Evolutionary conservation across 129 eudicot species (phyloP).

Genomic region (Scalesia atractyloides): DNA sequence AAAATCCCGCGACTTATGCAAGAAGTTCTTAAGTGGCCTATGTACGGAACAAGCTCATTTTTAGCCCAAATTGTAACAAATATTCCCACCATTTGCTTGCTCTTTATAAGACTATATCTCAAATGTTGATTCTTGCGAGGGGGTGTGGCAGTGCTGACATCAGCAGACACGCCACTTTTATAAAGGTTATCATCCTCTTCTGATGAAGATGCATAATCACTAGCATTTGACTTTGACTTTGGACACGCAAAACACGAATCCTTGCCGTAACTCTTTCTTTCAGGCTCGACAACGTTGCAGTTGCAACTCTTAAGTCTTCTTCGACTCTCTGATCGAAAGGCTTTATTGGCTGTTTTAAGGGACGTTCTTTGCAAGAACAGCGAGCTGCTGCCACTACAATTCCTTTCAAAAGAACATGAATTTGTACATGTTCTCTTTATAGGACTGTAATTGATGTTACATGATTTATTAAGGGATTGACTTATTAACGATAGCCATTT

Average conservation of each 20-base stretch:
- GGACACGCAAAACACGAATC: conserved; percentile 67
- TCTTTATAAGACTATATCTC: conserved; percentile 55
- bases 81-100: conserved; percentile 82
- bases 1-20: conserved; percentile 68
- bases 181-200: conserved; percentile 56
- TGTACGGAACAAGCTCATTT: conserved; percentile 59
- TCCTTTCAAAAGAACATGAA: conserved; percentile 37
- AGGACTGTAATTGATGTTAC: conserved; percentile 21
- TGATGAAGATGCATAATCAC: conserved; percentile 50
- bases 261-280: conserved; percentile 44
- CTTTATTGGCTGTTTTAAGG: conserved; percentile 56
- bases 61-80: conserved; percentile 64
- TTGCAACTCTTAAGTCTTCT: conserved; percentile 62
- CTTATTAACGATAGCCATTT: conserved; percentile 64
- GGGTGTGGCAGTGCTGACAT: conserved; percentile 27
- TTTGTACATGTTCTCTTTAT: conserved; percentile 25
- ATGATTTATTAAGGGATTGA: conserved; percentile 49
- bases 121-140: conserved; percentile 35
- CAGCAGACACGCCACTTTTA: conserved; percentile 22
- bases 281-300: conserved; percentile 42
- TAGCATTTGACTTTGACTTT: conserved; percentile 37
- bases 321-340: conserved; percentile 53
- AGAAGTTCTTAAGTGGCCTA: conserved; percentile 61
- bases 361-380: conserved; percentile 53
- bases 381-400: conserved; percentile 40